Evolutionary conservation across 495 filamentous ascomycete species (phyloP).

Genomic region (Glutinoglossum americanum): DNA sequence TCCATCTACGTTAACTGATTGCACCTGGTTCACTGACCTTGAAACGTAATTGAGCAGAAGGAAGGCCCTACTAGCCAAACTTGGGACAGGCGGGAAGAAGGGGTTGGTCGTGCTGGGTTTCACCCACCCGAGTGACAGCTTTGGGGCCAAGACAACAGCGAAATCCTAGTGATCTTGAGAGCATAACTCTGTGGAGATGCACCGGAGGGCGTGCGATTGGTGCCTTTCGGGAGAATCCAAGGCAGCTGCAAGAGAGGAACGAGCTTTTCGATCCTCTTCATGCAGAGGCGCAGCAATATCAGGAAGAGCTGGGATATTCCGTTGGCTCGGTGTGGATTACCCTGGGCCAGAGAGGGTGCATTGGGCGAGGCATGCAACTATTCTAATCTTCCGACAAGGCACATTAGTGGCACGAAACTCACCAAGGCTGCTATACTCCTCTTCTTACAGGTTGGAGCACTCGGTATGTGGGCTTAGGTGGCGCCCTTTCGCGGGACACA

Average conservation of each 20-base stretch:
- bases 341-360: constrained; percentile 1
- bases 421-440: not conserved
- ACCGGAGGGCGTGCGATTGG: not conserved
- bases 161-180: not conserved
- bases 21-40: not conserved
- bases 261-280: not conserved
- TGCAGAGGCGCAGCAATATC: constrained; percentile 1
- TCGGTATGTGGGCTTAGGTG: not conserved
- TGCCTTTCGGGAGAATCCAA: not conserved
- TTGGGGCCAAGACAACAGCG: not conserved
- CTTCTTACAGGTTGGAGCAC: not conserved
- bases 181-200: not conserved
- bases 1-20: not conserved
- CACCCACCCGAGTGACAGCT: not conserved
- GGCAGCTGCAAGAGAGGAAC: not conserved
- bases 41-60: not conserved
- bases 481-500: not conserved
- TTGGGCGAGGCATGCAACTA: not conserved
- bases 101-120: not conserved
- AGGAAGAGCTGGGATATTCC: not conserved
- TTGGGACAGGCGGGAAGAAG: not conserved
- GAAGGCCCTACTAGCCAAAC: not conserved
- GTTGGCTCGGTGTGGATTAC: not conserved
- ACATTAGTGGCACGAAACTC: not conserved
- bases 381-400: not conserved